Percentiles rank a stretch among this genome's conserved stretches.
Conservation (phyloP, 75 land plant genomes). For the Pinus albicaulis region DNA sequence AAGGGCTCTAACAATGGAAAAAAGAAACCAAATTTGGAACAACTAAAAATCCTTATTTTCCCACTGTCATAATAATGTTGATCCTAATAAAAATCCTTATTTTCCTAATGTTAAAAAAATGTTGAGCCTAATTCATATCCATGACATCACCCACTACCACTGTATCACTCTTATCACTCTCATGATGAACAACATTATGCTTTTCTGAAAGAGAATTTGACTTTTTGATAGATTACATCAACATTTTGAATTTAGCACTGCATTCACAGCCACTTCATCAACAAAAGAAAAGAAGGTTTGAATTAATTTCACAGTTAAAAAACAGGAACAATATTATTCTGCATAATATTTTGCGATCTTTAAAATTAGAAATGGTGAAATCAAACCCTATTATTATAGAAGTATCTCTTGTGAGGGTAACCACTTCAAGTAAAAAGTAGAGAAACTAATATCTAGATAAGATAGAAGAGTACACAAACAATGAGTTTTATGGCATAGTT, state of each 20-base stretch:
- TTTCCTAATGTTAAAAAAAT: neutral
- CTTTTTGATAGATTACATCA: conserved; percentile 71
- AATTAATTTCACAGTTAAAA: neutral
- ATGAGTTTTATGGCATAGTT: neutral
- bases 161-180: conserved; percentile 72
- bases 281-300: neutral
- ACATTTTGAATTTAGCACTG: conserved; percentile 75
- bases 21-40: no score
- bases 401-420: conserved; percentile 13
- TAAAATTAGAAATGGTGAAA: neutral
- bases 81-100: no score
- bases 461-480: neutral
- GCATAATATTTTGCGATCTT: neutral
- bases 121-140: conserved; percentile 25
- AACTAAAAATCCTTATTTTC: neutral
- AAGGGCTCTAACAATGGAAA: neutral
- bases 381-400: neutral
- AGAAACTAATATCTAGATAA: neutral
- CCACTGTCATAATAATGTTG: neutral
- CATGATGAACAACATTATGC: conserved; percentile 75
- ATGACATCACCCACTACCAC: conserved; percentile 33
- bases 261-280: conserved; percentile 80
- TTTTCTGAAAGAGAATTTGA: conserved; percentile 66
- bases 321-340: neutral
- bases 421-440: neutral